These are phyloP conservation scores for Kodamaea leandrae DNA, from an alignment of 805 yeast species.

Conservation along the genomic window DNA sequence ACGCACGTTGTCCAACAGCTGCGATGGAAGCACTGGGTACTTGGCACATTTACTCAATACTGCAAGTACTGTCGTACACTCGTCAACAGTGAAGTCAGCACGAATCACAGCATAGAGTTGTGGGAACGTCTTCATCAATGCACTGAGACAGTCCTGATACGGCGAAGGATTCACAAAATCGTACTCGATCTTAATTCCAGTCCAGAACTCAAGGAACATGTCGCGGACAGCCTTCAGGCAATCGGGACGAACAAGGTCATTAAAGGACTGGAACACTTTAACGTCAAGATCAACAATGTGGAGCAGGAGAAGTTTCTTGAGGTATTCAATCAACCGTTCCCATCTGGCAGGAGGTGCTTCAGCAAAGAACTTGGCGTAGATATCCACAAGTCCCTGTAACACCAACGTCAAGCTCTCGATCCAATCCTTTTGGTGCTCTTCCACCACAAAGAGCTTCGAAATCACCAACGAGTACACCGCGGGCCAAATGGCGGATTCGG, in stretches of 20 bases:
- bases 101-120: conserved; percentile 40
- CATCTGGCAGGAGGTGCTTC: too few species aligned
- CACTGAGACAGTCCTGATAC: conserved; percentile 61
- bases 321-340: conserved; percentile 53
- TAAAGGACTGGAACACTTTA: conserved; percentile 53
- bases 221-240: conserved; percentile 24
- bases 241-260: conserved; percentile 41
- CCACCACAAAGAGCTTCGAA: conserved; percentile 9
- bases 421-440: conserved; percentile 39
- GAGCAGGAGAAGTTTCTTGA: conserved; percentile 37
- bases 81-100: conserved; percentile 29
- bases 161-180: conserved; percentile 37
- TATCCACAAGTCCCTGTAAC: conserved; percentile 61
- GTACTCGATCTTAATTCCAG: conserved; percentile 36
- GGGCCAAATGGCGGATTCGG: conserved; percentile 49
- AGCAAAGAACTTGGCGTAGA: conserved; percentile 53
- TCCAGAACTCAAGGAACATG: conserved; percentile 52
- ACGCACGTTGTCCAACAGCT: conserved; percentile 46
- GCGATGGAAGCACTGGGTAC: conserved; percentile 68
- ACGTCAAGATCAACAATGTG: conserved; percentile 52
- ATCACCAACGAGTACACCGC: conserved; percentile 60
- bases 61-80: conserved; percentile 51
- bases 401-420: conserved; percentile 62
- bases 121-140: conserved; percentile 53
- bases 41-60: conserved; percentile 63